phyloP scores from a whole-genome alignment of 129 eudicot genomes.

The Flaveria linearis region DNA sequence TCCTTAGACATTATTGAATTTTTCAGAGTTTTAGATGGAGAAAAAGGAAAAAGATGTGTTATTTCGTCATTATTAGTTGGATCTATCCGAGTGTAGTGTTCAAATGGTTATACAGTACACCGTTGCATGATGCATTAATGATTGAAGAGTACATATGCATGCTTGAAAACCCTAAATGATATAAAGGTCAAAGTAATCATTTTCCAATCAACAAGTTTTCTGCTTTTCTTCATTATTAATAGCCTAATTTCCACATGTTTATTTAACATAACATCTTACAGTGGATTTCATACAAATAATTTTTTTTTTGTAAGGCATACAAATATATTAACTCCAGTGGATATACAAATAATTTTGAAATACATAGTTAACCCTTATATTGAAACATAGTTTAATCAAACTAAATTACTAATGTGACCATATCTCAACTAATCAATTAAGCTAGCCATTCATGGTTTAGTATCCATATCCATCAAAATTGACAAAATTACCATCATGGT shows the following conservation, averaged over 20 bases:
- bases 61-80: slow-evolving; percentile 34
- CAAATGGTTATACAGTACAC: slow-evolving; percentile 12
- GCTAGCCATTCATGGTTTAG: neutral
- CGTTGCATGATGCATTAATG: slow-evolving; percentile 36
- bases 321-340: too few species aligned
- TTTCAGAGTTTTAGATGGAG: neutral
- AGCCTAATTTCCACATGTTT: neutral
- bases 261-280: neutral
- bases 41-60: neutral
- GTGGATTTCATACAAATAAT: neutral
- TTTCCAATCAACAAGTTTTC: slow-evolving; percentile 34
- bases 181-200: slow-evolving; percentile 25
- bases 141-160: slow-evolving; percentile 31
- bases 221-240: neutral
- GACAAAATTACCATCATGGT: too few species aligned
- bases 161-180: slow-evolving; percentile 31
- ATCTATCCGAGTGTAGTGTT: slow-evolving; percentile 9
- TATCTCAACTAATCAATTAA: neutral
- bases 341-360: too few species aligned
- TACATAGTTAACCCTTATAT: neutral
- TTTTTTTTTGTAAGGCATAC: too few species aligned
- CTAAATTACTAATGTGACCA: neutral
- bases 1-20: neutral
- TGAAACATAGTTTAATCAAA: slow-evolving; percentile 2
- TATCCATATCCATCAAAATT: too few species aligned